Base-by-base conservation (phyloP, 176 grass and related monocot genomes). In the Avena sativa region DNA sequence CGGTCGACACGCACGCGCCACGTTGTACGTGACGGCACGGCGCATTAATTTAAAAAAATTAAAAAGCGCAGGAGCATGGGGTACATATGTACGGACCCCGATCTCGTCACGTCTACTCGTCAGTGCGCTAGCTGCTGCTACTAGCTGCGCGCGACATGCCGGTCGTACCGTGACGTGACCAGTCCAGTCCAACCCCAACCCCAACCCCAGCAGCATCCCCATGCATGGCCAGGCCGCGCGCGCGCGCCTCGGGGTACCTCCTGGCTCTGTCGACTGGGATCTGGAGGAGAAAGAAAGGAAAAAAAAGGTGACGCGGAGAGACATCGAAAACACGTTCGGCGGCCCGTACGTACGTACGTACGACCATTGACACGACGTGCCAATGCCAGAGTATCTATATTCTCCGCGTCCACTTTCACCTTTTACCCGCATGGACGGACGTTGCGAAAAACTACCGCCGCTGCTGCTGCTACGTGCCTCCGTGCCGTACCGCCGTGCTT, bases 101-200 rank as follows among this genome's bases (percentile, higher is more conserved):
- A 88, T 81, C 28, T 48, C 81, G 86, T 85, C 90, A 88, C 86
- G 44, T 91, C 86, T 46, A 47, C 12, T 62, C 58, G 15, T 62
- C 58, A 66, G 26, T 32, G 62, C 26, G 57, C 17, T 58, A 57
- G 53, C 46, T 47, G 8, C 8, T 6, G 65, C 30, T 16, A 43
- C 38, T 43, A 43, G 10, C 16, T 11, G 68, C 70, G 85, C 25
- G 84, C 63, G 47, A 73, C 88, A 83, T 83, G 84, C 55, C 44
- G 69, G 12, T 84, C 86, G 89, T 91, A 88, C 86, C 76, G 69
- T 71, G 90, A 91, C 86, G 86, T 85, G 90, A 91, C 77, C 70
- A 28, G 9, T 79, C 84, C 67, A 26, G 36, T 28, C 23, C 61
- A 14, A 43, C 0, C 38, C 21, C 20, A 5, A 0, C 40, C 38